phyloP scores from a whole-genome alignment of 140 eudicot genomes.

The Oenanthe javanica region DNA sequence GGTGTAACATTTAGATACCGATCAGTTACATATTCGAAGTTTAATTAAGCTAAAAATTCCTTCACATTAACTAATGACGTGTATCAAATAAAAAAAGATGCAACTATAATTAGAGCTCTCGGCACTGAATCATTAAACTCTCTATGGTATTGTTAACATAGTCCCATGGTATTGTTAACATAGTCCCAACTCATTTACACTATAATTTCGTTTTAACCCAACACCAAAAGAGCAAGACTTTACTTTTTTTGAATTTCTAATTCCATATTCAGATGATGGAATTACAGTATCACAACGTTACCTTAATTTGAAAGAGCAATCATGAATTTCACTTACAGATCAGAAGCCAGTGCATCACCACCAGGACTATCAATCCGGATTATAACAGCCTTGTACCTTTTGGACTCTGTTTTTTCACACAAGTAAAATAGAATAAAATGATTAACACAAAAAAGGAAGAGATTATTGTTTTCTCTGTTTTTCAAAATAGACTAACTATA shows the following conservation, averaged over 20 bases:
- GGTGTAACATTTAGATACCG: neutral
- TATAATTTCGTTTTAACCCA: neutral
- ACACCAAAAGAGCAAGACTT: neutral
- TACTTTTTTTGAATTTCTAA: neutral
- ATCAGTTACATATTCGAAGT: neutral
- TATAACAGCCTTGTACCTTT: constrained; percentile 72
- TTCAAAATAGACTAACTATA: neutral
- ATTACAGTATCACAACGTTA: neutral
- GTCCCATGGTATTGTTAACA: neutral
- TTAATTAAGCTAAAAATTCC: neutral
- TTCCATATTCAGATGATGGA: neutral
- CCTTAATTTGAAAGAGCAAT: neutral
- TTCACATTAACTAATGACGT: neutral
- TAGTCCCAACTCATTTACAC: neutral
- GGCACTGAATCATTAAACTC: neutral
- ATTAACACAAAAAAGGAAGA: neutral
- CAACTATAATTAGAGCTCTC: neutral
- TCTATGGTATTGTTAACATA: neutral
- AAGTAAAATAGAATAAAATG: neutral
- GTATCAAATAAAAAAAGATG: neutral
- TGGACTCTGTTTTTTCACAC: constrained; percentile 40
- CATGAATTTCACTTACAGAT: constrained; percentile 53
- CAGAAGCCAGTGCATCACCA: constrained; percentile 93
- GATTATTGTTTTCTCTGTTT: neutral
- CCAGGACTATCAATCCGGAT: constrained; percentile 95